These are phyloP conservation scores for Peniophora sp. DNA, from an alignment of 1,284 basidiomycete genomes.

Conservation along the genomic window DNA sequence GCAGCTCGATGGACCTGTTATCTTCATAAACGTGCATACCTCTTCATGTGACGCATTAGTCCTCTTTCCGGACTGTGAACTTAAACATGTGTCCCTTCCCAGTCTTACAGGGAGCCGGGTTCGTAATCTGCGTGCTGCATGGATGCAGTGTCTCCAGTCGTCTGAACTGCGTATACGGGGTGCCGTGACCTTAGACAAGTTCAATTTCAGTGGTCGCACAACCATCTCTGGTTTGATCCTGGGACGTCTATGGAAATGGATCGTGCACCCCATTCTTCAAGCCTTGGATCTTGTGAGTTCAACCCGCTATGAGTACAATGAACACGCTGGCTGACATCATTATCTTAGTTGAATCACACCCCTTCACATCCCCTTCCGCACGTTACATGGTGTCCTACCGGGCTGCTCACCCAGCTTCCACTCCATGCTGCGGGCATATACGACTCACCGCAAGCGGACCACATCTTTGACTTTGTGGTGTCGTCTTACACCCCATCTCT, in stretches of 20 bases:
- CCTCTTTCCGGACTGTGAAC: background rate
- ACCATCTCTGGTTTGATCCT: background rate
- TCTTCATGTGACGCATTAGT: background rate
- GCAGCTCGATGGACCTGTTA: background rate
- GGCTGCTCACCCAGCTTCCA: slow-evolving; percentile 14
- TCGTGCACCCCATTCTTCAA: background rate
- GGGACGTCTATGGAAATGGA: background rate
- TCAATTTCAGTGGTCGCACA: background rate
- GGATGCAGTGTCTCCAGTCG: background rate
- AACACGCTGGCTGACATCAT: background rate
- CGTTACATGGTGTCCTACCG: slow-evolving; percentile 16
- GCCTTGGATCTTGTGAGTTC: background rate
- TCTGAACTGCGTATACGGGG: background rate
- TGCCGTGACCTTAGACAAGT: background rate
- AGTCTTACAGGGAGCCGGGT: background rate
- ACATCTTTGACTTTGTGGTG: slow-evolving; percentile 9
- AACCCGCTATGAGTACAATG: background rate
- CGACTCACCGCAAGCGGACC: background rate
- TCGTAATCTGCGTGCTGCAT: background rate
- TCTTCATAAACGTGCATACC: background rate
- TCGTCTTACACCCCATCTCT: slow-evolving; percentile 18
- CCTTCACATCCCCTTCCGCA: slow-evolving; percentile 4
- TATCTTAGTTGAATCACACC: too few species aligned
- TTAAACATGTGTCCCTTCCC: background rate
- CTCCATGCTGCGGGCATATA: slow-evolving; percentile 17